Conservation (phyloP, 208 protist genomes). For the Crithidia brevicula region DNA sequence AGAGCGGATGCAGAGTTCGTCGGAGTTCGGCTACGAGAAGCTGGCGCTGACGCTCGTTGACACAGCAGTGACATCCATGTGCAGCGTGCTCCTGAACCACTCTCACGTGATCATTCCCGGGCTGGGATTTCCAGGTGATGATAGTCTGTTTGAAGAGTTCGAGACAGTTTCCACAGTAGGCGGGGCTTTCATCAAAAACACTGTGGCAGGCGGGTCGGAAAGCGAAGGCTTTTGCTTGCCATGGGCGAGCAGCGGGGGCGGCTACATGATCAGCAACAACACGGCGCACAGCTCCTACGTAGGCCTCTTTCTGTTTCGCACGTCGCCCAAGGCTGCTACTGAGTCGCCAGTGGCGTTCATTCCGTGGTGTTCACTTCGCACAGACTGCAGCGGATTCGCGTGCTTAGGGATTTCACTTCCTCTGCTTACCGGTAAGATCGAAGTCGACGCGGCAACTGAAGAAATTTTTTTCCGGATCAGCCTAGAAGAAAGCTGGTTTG, state of each 20-base stretch:
- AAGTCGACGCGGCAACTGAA: no score
- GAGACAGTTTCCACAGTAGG: no score
- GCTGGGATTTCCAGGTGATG: no score
- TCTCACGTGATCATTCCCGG: background rate
- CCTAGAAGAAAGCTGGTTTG: no score
- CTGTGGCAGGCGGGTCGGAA: constrained; percentile 42
- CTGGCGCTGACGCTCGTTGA: constrained; percentile 5
- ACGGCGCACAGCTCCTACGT: constrained; percentile 40
- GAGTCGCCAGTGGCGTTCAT: background rate
- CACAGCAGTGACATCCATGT: constrained; percentile 30
- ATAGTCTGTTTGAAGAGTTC: no score
- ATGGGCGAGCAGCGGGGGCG: constrained; percentile 16
- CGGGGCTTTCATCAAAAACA: constrained; percentile 7
- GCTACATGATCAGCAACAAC: constrained; percentile 9
- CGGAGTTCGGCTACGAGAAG: background rate
- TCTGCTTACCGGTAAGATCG: no score
- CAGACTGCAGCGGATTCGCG: no score
- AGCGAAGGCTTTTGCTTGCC: constrained; percentile 50
- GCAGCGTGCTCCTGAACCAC: constrained; percentile 40
- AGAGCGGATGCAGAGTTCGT: background rate
- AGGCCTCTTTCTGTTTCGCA: constrained; percentile 42
- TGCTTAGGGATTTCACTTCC: no score
- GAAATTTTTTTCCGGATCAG: no score
- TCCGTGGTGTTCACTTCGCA: background rate
- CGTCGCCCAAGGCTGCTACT: no score